Evolutionary conservation across 257 asterid species (phyloP).

Genomic region (Solanum lycopersicoides): DNA sequence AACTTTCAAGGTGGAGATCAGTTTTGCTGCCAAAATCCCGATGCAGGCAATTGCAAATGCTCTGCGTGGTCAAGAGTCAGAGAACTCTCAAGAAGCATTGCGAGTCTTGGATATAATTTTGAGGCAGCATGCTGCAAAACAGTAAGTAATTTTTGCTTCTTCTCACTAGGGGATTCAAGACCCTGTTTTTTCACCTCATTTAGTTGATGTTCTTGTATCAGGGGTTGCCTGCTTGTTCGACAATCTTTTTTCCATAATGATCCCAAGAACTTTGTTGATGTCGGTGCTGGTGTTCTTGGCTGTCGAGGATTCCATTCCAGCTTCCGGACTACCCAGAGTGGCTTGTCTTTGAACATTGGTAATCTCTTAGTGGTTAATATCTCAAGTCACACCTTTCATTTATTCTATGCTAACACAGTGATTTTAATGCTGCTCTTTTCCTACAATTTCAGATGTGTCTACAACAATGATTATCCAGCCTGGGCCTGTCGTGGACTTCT

Average conservation of each 20-base stretch:
- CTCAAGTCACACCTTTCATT: background rate
- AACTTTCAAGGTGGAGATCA: slow-evolving; percentile 73
- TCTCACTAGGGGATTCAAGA: background rate
- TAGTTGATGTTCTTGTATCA: slow-evolving; percentile 12
- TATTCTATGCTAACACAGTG: background rate
- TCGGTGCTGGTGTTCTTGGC: slow-evolving; percentile 86
- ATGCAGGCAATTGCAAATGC: slow-evolving; percentile 85
- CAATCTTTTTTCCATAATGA: slow-evolving; percentile 81
- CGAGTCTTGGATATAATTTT: slow-evolving; percentile 81
- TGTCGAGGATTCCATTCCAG: slow-evolving; percentile 90
- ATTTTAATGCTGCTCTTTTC: background rate
- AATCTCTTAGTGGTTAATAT: background rate
- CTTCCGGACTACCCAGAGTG: slow-evolving; percentile 78
- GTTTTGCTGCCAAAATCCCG: slow-evolving; percentile 80
- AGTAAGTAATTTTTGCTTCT: slow-evolving; percentile 34
- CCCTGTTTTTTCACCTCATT: background rate
- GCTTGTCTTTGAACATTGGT: slow-evolving; percentile 87
- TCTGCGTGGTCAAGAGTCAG: slow-evolving; percentile 79
- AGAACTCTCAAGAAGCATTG: slow-evolving; percentile 71
- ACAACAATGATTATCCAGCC: slow-evolving; percentile 87
- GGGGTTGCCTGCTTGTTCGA: slow-evolving; percentile 83
- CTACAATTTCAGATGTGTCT: slow-evolving; percentile 51
- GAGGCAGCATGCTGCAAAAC: slow-evolving; percentile 94
- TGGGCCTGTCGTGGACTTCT: slow-evolving; percentile 62
- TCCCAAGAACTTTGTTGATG: slow-evolving; percentile 54